A percentile compares a stretch with the other conserved stretches of the same genome.
These are phyloP conservation scores for Hanseniaspora osmophila DNA, from an alignment of 805 yeast species.

Conservation along the genomic window DNA sequence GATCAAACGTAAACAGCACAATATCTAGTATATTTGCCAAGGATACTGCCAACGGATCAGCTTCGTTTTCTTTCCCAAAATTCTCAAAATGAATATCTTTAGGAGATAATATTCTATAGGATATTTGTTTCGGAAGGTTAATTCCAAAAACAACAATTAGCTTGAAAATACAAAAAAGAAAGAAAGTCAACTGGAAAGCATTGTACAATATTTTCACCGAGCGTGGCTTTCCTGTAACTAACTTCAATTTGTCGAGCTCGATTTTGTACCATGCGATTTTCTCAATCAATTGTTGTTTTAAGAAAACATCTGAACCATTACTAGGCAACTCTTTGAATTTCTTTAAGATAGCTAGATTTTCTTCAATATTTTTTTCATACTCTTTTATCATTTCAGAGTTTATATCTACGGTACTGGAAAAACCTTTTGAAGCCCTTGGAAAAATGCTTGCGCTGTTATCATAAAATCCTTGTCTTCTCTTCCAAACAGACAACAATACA, in stretches of 20 bases:
- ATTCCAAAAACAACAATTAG: slow-evolving; percentile 19
- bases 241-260: slow-evolving; percentile 13
- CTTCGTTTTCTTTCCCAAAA: slow-evolving; percentile 11
- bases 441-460: background rate
- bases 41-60: slow-evolving; percentile 28
- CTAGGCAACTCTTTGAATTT: slow-evolving; percentile 9
- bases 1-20: slow-evolving; percentile 18
- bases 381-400: slow-evolving; percentile 8
- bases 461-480: slow-evolving; percentile 1
- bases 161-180: slow-evolving; percentile 26
- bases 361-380: slow-evolving; percentile 12
- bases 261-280: slow-evolving; percentile 16
- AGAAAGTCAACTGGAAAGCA: slow-evolving; percentile 14
- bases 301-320: slow-evolving; percentile 5
- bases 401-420: background rate
- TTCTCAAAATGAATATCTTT: slow-evolving; percentile 11
- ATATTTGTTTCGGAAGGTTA: slow-evolving; percentile 16
- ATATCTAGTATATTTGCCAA: slow-evolving; percentile 22
- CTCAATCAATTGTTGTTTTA: slow-evolving; percentile 14
- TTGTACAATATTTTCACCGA: slow-evolving; percentile 9
- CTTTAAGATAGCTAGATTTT: slow-evolving; percentile 9
- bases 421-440: background rate
- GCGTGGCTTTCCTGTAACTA: slow-evolving; percentile 9
- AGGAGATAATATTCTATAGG: slow-evolving; percentile 10
- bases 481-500: slow-evolving; percentile 11